phyloP scores from a whole-genome alignment of 768 basidiomycete genomes.

The Psilocybe cubensis region DNA sequence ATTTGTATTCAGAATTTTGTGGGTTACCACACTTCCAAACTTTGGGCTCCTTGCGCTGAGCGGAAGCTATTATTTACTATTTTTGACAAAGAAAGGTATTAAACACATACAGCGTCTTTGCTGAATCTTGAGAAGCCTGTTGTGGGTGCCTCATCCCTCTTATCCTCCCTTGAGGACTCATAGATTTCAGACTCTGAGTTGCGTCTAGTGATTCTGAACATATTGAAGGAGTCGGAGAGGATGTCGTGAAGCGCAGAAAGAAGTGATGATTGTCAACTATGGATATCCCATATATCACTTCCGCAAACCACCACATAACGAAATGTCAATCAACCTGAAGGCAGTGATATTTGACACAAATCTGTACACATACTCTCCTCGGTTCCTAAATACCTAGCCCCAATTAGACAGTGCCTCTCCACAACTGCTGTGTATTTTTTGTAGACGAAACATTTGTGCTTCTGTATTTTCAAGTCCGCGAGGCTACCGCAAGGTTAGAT shows the following conservation, averaged over 20 bases:
- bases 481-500: too few relatives aligned
- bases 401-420: too few relatives aligned
- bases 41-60: conserved; percentile 1
- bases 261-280: not conserved
- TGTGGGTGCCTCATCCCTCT: not conserved
- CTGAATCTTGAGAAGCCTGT: conserved; percentile 1
- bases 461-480: too few relatives aligned
- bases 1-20: conserved; percentile 10
- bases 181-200: not conserved
- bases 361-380: not conserved
- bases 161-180: not conserved
- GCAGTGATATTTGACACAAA: not conserved
- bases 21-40: conserved; percentile 11
- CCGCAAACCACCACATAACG: not conserved
- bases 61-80: not conserved
- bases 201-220: not conserved
- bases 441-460: too few relatives aligned
- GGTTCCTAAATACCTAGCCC: too few relatives aligned
- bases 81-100: not conserved
- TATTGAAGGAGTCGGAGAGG: not conserved
- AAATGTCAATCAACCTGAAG: not conserved
- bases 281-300: not conserved
- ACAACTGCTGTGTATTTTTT: too few relatives aligned
- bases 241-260: not conserved
- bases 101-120: not conserved